Evolutionary conservation across 2,329 filamentous ascomycete genomes (phyloP).

Genomic region (Juglanconis juglandina): DNA sequence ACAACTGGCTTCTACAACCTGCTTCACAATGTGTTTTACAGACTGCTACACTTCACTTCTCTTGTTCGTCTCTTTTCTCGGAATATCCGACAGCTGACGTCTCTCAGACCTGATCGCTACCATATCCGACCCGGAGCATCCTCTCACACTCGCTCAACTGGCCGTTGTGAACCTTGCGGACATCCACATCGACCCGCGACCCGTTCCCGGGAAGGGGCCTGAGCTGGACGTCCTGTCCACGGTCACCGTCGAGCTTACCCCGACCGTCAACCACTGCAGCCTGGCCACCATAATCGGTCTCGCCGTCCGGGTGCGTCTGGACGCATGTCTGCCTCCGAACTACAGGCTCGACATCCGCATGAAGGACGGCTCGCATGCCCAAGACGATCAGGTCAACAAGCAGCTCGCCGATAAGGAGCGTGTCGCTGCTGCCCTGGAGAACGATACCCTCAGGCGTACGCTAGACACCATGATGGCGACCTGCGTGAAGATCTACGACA

Average conservation of each 20-base stretch:
- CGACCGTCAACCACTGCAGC: constrained; percentile 95
- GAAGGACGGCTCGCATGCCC: constrained; percentile 93
- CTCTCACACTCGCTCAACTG: constrained; percentile 85
- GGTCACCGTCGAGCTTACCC: constrained; percentile 86
- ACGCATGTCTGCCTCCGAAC: constrained; percentile 85
- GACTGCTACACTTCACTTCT: too few species aligned
- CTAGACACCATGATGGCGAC: constrained; percentile 92
- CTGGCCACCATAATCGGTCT: constrained; percentile 94
- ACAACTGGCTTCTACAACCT: not conserved
- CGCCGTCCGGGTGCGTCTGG: constrained; percentile 84
- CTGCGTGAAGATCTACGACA: constrained; percentile 41
- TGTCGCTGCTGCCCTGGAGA: constrained; percentile 91
- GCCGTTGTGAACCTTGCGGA: constrained; percentile 96
- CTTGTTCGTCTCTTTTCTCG: not conserved
- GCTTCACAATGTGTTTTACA: not conserved
- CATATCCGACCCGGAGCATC: constrained; percentile 95
- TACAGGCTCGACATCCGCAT: constrained; percentile 91
- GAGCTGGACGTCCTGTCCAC: constrained; percentile 58
- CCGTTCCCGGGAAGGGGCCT: constrained; percentile 51
- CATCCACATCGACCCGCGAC: constrained; percentile 71
- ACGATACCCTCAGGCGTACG: constrained; percentile 82
- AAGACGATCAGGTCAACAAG: constrained; percentile 94
- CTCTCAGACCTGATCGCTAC: constrained; percentile 80
- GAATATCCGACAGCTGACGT: constrained; percentile 32
- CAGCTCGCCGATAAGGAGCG: constrained; percentile 95